phyloP scores from a whole-genome alignment of 1,284 basidiomycete species.

The Heterobasidion annosum region DNA sequence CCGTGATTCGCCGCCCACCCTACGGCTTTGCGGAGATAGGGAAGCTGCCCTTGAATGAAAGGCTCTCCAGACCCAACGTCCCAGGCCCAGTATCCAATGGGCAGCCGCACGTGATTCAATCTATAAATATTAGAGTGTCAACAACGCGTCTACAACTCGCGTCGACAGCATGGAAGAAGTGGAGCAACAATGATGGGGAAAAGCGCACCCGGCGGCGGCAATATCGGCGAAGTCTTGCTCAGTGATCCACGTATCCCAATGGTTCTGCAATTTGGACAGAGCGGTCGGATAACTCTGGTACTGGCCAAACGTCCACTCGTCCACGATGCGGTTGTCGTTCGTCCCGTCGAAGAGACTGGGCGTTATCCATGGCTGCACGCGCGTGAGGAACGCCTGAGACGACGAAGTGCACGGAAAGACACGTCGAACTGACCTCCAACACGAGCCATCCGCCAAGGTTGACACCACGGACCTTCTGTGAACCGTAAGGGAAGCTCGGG shows the following conservation, averaged over 20 bases:
- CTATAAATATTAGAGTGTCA: conserved; percentile 22
- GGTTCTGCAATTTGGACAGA: conserved; percentile 38
- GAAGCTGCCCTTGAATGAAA: conserved; percentile 69
- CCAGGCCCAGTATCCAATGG: conserved; percentile 91
- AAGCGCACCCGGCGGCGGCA: conserved; percentile 59
- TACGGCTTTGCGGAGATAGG: conserved; percentile 67
- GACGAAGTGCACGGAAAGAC: neutral
- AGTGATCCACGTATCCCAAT: conserved; percentile 82
- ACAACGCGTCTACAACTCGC: conserved; percentile 11
- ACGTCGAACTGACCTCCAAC: conserved; percentile 42
- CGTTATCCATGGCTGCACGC: conserved; percentile 69
- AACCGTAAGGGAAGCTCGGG: conserved; percentile 42
- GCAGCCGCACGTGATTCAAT: conserved; percentile 80
- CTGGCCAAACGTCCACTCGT: conserved; percentile 83
- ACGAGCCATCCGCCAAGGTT: conserved; percentile 80
- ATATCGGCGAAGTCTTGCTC: conserved; percentile 70
- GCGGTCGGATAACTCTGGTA: conserved; percentile 47
- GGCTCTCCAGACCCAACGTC: conserved; percentile 77
- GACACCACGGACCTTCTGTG: conserved; percentile 58
- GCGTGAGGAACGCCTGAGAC: conserved; percentile 6
- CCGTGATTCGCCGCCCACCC: conserved; percentile 71
- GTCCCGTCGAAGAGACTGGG: conserved; percentile 83
- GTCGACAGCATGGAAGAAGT: conserved; percentile 14
- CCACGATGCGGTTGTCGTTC: conserved; percentile 57
- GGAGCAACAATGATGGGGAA: conserved; percentile 15